Evolutionary conservation across 306 rosid species (phyloP).

Genomic region (Canavalia ensiformis): DNA sequence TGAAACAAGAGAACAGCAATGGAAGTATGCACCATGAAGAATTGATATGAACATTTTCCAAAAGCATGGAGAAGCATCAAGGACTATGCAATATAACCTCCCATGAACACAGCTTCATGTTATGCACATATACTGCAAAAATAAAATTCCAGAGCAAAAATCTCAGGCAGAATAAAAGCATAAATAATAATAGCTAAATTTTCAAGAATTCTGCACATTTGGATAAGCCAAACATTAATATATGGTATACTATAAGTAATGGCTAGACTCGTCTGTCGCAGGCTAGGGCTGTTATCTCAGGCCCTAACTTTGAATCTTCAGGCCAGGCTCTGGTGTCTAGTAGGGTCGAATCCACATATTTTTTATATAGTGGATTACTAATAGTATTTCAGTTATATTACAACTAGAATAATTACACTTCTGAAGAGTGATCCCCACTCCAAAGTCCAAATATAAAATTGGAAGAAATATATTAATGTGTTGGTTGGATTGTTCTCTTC

Average conservation of each 20-base stretch:
- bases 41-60: constrained; percentile 10
- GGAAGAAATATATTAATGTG: constrained; percentile 15
- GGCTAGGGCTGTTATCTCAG: constrained; percentile 8
- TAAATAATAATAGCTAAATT: not conserved
- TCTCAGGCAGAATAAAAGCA: constrained; percentile 8
- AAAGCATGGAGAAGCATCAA: constrained; percentile 26
- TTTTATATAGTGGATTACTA: not conserved
- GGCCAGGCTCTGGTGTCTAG: not conserved
- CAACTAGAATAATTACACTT: not conserved
- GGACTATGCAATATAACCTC: constrained; percentile 24
- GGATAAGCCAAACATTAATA: not conserved
- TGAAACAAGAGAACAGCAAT: not conserved
- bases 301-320: not conserved
- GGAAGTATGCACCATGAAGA: not conserved
- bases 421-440: not conserved
- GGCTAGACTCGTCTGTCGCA: not conserved
- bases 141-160: constrained; percentile 30
- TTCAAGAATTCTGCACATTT: not conserved
- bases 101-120: constrained; percentile 40
- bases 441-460: not conserved
- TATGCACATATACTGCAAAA: constrained; percentile 43
- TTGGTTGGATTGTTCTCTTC: constrained; percentile 20
- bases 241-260: not conserved
- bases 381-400: not conserved
- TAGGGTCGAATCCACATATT: not conserved